Conservation (phyloP, 208 protist genomes). For the Kentomonas sorsogonicus region DNA sequence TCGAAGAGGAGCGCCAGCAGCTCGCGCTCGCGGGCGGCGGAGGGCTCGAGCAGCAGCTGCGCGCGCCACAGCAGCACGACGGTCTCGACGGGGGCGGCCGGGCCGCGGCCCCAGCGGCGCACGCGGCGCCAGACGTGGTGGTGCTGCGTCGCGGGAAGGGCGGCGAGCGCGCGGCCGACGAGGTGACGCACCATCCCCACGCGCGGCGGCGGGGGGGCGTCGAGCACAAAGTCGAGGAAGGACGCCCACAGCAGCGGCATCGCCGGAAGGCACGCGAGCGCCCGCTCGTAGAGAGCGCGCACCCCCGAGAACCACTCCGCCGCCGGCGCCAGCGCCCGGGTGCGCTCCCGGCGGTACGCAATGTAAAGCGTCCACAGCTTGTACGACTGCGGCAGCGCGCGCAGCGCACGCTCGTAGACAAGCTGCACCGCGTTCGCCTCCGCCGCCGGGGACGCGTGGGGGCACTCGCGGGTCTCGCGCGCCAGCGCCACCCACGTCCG, state of each 20-base stretch:
- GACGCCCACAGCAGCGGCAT: conserved; percentile 73
- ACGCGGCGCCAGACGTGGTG: conserved; percentile 61
- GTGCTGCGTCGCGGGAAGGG: conserved; percentile 76
- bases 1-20: conserved; percentile 60
- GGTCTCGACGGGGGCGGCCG: conserved; percentile 44
- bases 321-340: conserved; percentile 23
- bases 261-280: conserved; percentile 55
- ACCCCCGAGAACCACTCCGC: conserved; percentile 68
- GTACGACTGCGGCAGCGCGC: conserved; percentile 67
- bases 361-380: conserved; percentile 80
- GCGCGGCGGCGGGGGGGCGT: conserved; percentile 27
- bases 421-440: conserved; percentile 60
- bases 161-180: conserved; percentile 32
- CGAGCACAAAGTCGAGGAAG: conserved; percentile 68
- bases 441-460: conserved; percentile 19
- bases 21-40: conserved; percentile 33
- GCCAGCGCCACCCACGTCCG: conserved; percentile 69
- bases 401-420: conserved; percentile 67
- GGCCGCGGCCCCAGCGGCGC: conserved; percentile 34
- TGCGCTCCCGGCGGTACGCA: conserved; percentile 44
- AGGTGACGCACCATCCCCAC: conserved; percentile 64
- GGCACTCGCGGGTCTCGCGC: conserved; percentile 12
- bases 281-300: conserved; percentile 65
- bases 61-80: conserved; percentile 49
- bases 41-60: conserved; percentile 54